Evolutionary conservation across 306 rosid species (phyloP), one percentile per base, ranked within the genome.

Genomic region (Cyclanthera cordifolia): DNA sequence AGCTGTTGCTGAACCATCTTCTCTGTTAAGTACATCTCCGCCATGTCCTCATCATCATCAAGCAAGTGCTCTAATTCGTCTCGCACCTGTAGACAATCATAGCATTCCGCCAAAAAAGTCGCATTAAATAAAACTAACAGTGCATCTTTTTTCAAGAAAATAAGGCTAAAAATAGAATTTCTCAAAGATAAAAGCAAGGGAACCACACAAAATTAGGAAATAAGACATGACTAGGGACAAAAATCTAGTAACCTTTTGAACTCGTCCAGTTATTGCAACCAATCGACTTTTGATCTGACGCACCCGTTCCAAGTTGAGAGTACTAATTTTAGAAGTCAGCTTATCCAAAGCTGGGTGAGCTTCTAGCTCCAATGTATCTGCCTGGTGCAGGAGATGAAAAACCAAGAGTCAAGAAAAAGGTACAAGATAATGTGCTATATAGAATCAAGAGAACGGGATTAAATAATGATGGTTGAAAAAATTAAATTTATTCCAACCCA

Each of bases 271-370:
- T 47, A 93, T 93, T 10, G 99, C 96, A 69, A 93, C 99, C 63
- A 90, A 81, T 37, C 99, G 95, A 67, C 99, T 93, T 87, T 93
- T 93, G 75, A 93, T 90, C 70, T 93, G 99, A 12, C 97, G 94
- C 56, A 93, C 99, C 0, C 95, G 91, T 76, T 93, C 99, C 87
- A 93, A 83, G 75, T 93, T 93, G 55, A 93, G 95, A 37, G 96
- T 93, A 79, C 99, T 93, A 11, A 93, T 93, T 79, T 93, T 93
- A 3, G 99, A 90, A 17, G 99, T 93, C 68, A 93, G 82, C 81
- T 93, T 93, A 73, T 93, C 99, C 25, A 93, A 83, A 58, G 99
- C 99, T 2, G 99, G 99, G 68, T 93, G 99, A 51, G 99, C 99
- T 59, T 93, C 95, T 79, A 61, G 96, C 79, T 93, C 99, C 77